A percentile compares a stretch with the other conserved stretches of the same genome.
These are phyloP conservation scores for Solanum medicagineum DNA, from an alignment of 257 asterid genomes.

Conservation along the genomic window DNA sequence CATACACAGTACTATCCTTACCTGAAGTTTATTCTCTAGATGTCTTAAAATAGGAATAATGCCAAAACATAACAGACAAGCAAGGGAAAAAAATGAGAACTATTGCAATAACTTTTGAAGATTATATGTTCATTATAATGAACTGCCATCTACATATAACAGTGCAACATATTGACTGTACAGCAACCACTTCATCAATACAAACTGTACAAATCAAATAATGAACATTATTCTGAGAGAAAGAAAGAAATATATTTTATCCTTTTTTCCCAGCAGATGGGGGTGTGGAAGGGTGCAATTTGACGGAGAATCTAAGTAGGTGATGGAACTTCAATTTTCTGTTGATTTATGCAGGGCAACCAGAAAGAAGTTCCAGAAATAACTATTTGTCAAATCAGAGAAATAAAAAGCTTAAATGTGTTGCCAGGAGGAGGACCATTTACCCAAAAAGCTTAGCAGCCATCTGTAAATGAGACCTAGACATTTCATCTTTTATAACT, in stretches of 20 bases:
- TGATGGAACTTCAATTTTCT: background rate
- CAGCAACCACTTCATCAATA: background rate
- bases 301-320: background rate
- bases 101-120: background rate
- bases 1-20: background rate
- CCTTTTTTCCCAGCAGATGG: background rate
- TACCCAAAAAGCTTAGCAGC: slow-evolving; percentile 85
- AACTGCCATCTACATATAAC: background rate
- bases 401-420: background rate
- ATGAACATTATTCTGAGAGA: background rate
- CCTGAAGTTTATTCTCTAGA: background rate
- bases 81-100: background rate
- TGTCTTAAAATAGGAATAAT: background rate
- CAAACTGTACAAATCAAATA: background rate
- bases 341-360: background rate
- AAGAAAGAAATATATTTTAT: background rate
- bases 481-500: slow-evolving; percentile 54
- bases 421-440: background rate
- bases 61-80: background rate
- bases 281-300: background rate
- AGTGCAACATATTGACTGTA: background rate
- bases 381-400: background rate
- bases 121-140: background rate
- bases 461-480: slow-evolving; percentile 73
- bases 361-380: background rate